Conservation (phyloP, 2,329 filamentous ascomycete genomes). For the Aspergillus sergii region DNA sequence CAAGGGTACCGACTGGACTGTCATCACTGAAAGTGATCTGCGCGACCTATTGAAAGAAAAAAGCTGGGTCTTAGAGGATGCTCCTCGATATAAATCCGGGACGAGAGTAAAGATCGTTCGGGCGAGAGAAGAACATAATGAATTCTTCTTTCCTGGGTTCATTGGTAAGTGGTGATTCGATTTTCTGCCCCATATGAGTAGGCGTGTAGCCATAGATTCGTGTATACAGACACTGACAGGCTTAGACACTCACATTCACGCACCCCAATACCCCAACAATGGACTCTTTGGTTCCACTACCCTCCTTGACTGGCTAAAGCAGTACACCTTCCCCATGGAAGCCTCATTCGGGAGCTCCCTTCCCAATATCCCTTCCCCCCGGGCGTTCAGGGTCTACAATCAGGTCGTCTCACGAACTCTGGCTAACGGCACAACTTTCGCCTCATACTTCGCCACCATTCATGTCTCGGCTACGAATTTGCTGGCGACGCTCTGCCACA, state of each 20-base stretch:
- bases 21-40: conserved; percentile 28
- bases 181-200: not conserved
- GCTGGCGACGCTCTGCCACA: conserved; percentile 79
- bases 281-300: conserved; percentile 94
- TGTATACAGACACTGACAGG: not conserved
- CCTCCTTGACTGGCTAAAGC: conserved; percentile 89
- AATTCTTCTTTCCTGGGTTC: conserved; percentile 53
- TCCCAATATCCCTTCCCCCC: conserved; percentile 27
- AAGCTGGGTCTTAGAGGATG: conserved; percentile 33
- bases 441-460: conserved; percentile 91
- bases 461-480: conserved; percentile 88
- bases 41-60: conserved; percentile 31
- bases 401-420: conserved; percentile 79
- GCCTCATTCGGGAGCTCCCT: conserved; percentile 61
- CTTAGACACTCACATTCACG: conserved; percentile 91
- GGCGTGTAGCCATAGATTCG: no score
- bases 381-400: conserved; percentile 63
- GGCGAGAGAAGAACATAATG: conserved; percentile 43
- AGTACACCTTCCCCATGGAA: conserved; percentile 94
- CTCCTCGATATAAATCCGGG: conserved; percentile 6
- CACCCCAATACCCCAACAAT: conserved; percentile 89
- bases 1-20: conserved; percentile 38
- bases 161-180: conserved; percentile 38
- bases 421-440: conserved; percentile 87
- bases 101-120: conserved; percentile 36